These are phyloP conservation scores for Xylariales sp. DNA, from an alignment of 2,329 filamentous ascomycete species.

Conservation along the genomic window DNA sequence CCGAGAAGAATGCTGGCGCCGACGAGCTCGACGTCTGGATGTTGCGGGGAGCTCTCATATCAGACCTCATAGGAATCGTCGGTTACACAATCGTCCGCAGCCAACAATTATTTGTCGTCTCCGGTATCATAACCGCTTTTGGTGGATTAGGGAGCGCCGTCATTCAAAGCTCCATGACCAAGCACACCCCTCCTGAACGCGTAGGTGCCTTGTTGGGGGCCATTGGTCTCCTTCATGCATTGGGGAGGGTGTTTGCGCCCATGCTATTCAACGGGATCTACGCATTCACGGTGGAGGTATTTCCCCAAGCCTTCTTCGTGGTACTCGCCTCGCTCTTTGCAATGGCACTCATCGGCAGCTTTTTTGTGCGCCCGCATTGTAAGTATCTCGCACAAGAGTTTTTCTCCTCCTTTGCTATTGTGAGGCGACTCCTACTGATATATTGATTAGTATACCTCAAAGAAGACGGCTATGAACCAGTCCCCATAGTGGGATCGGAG, in stretches of 20 bases:
- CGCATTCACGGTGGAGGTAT: conserved; percentile 70
- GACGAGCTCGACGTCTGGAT: conserved; percentile 74
- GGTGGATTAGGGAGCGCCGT: conserved; percentile 85
- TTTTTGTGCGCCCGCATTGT: conserved; percentile 72
- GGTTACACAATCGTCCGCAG: conserved; percentile 68
- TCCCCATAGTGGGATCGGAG: background rate
- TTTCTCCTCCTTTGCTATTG: too few relatives aligned
- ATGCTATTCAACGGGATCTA: conserved; percentile 85
- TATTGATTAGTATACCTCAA: conserved; percentile 23
- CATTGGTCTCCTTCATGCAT: conserved; percentile 77
- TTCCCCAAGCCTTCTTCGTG: conserved; percentile 80
- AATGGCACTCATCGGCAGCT: conserved; percentile 60
- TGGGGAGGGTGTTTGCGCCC: conserved; percentile 75
- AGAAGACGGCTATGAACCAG: conserved; percentile 16
- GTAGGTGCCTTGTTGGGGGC: conserved; percentile 88
- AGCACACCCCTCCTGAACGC: conserved; percentile 79
- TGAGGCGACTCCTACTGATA: too few relatives aligned
- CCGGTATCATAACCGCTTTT: conserved; percentile 68
- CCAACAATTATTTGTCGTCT: conserved; percentile 62
- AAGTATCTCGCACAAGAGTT: conserved; percentile 41
- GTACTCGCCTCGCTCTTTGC: conserved; percentile 65
- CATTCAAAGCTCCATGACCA: conserved; percentile 78
- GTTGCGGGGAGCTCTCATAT: conserved; percentile 69
- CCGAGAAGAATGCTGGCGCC: conserved; percentile 60
- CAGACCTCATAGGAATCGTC: conserved; percentile 70